A percentile compares a stretch with the other conserved stretches of the same genome.
Evolutionary conservation across 2,329 filamentous ascomycete species (phyloP).

Genomic region (Cercospora citrullina): DNA sequence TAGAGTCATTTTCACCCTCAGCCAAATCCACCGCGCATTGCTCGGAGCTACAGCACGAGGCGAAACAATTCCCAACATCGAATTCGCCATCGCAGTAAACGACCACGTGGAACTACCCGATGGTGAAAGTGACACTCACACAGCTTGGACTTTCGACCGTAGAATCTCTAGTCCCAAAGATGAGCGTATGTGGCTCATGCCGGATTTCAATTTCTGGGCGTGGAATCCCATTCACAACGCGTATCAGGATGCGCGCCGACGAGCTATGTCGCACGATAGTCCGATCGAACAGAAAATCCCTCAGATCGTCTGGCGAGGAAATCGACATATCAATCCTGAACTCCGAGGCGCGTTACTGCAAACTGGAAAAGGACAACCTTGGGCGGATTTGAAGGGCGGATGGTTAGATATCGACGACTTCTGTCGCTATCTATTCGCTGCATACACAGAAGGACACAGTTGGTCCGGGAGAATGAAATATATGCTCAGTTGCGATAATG

Average conservation of each 20-base stretch:
- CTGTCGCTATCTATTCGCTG: conserved; percentile 27
- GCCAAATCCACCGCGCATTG: conserved; percentile 50
- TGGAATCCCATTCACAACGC: conserved; percentile 11
- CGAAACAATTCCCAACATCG: conserved; percentile 46
- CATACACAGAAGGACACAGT: conserved; percentile 27
- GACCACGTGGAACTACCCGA: conserved; percentile 39
- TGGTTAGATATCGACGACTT: conserved; percentile 18
- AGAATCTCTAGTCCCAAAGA: conserved; percentile 32
- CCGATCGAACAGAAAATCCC: conserved; percentile 12
- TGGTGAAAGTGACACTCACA: conserved; percentile 18
- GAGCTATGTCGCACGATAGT: conserved; percentile 3
- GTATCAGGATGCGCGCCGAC: conserved; percentile 16
- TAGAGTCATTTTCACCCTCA: conserved; percentile 40
- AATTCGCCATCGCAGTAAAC: conserved; percentile 51
- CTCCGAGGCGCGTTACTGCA: conserved; percentile 8
- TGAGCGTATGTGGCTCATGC: conserved; percentile 51
- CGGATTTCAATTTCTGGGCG: conserved; percentile 53
- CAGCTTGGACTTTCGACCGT: conserved; percentile 28
- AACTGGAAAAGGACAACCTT: background rate
- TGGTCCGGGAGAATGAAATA: conserved; percentile 29
- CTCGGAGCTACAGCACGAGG: conserved; percentile 39
- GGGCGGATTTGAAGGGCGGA: conserved; percentile 13
- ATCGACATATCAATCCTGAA: conserved; percentile 24
- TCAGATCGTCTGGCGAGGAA: conserved; percentile 20
- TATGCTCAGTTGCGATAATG: conserved; percentile 23